Evolutionary conservation across 2,329 filamentous ascomycete genomes (phyloP).

Genomic region (Trichocomaceae sp.): DNA sequence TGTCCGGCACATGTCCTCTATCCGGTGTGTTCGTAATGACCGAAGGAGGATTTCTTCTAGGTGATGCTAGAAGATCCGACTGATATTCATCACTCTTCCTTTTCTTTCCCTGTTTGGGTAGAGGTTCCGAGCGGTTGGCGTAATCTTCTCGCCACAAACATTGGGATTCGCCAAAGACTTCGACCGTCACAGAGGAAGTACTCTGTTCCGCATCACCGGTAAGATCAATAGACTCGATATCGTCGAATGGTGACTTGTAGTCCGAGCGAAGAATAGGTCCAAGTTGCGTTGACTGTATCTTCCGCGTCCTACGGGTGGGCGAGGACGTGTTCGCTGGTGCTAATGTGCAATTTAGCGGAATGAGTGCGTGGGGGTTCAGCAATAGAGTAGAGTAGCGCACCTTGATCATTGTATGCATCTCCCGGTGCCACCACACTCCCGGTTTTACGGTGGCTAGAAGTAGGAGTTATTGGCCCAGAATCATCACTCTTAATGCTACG

Average conservation of each 20-base stretch:
- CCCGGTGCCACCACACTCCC: constrained; percentile 10
- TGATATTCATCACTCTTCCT: constrained; percentile 45
- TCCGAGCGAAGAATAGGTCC: constrained; percentile 1
- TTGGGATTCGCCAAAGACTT: constrained; percentile 37
- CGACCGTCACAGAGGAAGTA: constrained; percentile 32
- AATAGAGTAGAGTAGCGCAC: constrained; percentile 17
- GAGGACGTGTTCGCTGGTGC: background rate
- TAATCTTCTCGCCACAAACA: constrained; percentile 40
- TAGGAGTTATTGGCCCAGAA: constrained; percentile 19
- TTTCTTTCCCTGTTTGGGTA: constrained; percentile 39
- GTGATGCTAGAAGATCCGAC: constrained; percentile 31
- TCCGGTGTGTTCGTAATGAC: constrained; percentile 16
- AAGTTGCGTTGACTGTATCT: constrained; percentile 3
- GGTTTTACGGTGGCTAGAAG: constrained; percentile 13
- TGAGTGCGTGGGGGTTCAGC: background rate
- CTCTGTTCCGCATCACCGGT: constrained; percentile 33
- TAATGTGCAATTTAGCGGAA: constrained; percentile 1
- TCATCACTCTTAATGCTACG: constrained; percentile 24
- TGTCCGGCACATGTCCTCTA: background rate
- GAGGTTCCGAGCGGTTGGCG: constrained; percentile 31
- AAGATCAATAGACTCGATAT: constrained; percentile 42
- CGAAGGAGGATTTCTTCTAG: constrained; percentile 22
- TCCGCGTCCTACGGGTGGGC: constrained; percentile 6
- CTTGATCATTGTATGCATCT: constrained; percentile 17
- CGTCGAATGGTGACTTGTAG: constrained; percentile 20